phyloP scores from a whole-genome alignment of 768 basidiomycete genomes.

The Tulasnella sp. region DNA sequence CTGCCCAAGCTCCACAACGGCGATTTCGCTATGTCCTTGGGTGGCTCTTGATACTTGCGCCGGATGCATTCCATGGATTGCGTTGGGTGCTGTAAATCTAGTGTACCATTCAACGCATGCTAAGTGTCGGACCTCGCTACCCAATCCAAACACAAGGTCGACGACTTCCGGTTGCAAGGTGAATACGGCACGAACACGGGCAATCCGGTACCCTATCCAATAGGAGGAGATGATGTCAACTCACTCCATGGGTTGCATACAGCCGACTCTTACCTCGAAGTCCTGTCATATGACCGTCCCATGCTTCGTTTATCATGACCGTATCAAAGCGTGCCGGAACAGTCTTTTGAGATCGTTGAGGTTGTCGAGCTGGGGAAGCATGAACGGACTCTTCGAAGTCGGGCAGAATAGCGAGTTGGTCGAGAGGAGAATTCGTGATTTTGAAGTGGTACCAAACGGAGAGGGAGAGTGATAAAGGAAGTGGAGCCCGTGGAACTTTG shows the following conservation, averaged over 20 bases:
- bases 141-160: neutral
- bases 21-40: neutral
- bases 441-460: neutral
- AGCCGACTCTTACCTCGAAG: neutral
- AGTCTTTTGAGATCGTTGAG: neutral
- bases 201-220: neutral
- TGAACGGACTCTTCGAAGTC: neutral
- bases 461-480: neutral
- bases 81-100: neutral
- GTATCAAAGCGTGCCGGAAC: neutral
- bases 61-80: neutral
- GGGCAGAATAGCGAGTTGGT: neutral
- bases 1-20: neutral
- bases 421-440: neutral
- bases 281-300: neutral
- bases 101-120: conserved; percentile 7
- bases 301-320: neutral
- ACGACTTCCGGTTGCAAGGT: neutral
- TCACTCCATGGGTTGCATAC: neutral
- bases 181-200: neutral
- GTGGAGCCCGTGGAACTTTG: neutral
- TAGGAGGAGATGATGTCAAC: neutral
- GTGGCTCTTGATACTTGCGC: neutral
- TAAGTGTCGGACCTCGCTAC: neutral
- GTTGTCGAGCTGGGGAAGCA: neutral